Evolutionary conservation across 2,329 filamentous ascomycete species (phyloP), one percentile per base, ranked within the genome.

Genomic region (Massarina eburnea): DNA sequence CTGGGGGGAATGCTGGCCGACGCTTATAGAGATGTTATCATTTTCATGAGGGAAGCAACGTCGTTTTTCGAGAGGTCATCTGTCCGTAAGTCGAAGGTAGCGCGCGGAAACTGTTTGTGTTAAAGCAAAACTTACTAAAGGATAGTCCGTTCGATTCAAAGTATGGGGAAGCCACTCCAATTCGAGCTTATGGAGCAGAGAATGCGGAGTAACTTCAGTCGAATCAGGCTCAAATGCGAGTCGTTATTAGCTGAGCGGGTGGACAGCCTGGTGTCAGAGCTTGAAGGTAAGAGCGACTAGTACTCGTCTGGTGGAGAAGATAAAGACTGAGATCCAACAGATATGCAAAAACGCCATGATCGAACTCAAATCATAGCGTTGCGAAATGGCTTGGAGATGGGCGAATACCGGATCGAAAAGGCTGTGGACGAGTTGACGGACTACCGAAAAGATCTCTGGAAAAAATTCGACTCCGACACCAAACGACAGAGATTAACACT

Each of bases 1-100:
- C 21, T 51, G 12, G 39, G 38, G 3, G 9, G 9, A 6, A 48
- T 45, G 41, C 33, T 48, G 3, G 29, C 35, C 9, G 48, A 45
- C 14, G 48, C 45, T 8, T 51, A 48, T 27, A 42, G 39, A 21
- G 37, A 44, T 21, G 26, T 48, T 26, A 48, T 51, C 17, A 17
- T 45, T 9, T 37, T 51, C 12, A 41, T 41, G 8, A 39, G 48
- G 12, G 41, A 41, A 26, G 48, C 39, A n/a, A 48, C 45, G 14
- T n/a, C 19, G 8, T 51, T 38, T 29, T 45, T 49, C 24, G 19
- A 43, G 24, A 27, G 27, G 2, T 42, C 41, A 15, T 26, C 43
- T 24, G 30, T 41, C 9, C 26, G 43, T 49, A 18, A 32, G 35
- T 46, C 5, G 7, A 14, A 29, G n/a, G n/a, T n/a, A n/a, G n/a